These are phyloP conservation scores for Huntiella bhutanensis DNA, from an alignment of 2,329 filamentous ascomycete species.

Conservation along the genomic window DNA sequence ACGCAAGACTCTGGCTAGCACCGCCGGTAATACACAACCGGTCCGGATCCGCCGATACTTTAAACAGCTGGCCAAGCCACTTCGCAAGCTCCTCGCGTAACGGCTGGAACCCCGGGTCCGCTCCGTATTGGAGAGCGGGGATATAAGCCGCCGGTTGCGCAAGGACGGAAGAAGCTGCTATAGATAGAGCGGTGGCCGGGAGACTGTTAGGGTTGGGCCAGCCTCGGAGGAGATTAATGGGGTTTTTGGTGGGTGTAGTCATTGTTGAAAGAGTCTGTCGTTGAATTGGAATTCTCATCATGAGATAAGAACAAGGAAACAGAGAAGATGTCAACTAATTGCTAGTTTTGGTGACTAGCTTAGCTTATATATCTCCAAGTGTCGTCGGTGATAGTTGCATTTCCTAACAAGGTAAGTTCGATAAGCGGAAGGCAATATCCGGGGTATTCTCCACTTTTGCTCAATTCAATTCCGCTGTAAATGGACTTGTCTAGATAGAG, in stretches of 20 bases:
- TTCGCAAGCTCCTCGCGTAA: conserved; percentile 47
- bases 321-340: too few species aligned
- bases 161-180: conserved; percentile 42
- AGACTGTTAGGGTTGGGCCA: conserved; percentile 48
- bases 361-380: too few species aligned
- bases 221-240: conserved; percentile 47
- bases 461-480: too few species aligned
- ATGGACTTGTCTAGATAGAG: too few species aligned
- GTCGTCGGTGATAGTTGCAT: too few species aligned
- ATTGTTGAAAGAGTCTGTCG: conserved; percentile 9
- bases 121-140: conserved; percentile 59
- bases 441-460: too few species aligned
- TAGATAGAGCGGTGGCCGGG: conserved; percentile 41
- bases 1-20: conserved; percentile 65
- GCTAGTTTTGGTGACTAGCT: too few species aligned
- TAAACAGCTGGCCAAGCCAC: conserved; percentile 37
- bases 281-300: background rate
- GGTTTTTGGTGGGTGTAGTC: conserved; percentile 17
- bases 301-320: background rate
- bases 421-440: too few species aligned
- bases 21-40: conserved; percentile 70
- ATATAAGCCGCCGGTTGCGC: conserved; percentile 36
- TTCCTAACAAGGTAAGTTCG: too few species aligned
- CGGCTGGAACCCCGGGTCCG: conserved; percentile 55
- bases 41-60: conserved; percentile 21